Conservation (phyloP, 345 rosid species). For the Hirschfeldia incana region DNA sequence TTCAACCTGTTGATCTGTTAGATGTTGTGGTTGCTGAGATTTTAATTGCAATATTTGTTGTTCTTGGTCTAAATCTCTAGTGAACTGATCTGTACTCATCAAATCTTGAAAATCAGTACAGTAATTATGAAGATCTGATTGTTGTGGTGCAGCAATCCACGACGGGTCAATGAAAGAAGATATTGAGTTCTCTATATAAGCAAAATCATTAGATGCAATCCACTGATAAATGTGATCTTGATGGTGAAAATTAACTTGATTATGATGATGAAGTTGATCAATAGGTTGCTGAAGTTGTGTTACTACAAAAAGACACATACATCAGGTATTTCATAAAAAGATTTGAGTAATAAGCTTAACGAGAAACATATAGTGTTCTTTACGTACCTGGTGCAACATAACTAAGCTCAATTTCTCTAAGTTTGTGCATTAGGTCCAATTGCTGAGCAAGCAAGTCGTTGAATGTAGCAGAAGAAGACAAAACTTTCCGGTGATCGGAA, state of each 20-base stretch:
- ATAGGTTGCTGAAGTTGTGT: background rate
- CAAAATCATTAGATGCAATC: background rate
- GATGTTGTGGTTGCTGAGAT: background rate
- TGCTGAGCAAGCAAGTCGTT: slow-evolving; percentile 10
- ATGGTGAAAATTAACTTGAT: background rate
- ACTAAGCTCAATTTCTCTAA: background rate
- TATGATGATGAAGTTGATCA: background rate
- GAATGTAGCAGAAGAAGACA: background rate
- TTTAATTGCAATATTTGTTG: background rate
- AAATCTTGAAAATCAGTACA: background rate
- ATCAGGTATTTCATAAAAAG: background rate
- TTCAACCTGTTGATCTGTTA: background rate
- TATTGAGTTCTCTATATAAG: background rate
- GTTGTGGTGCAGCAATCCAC: background rate
- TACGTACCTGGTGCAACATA: background rate
- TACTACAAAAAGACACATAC: background rate
- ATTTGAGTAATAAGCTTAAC: background rate
- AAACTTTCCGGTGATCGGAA: background rate
- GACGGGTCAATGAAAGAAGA: background rate
- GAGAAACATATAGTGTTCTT: background rate
- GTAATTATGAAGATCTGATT: background rate
- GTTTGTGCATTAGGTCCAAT: background rate
- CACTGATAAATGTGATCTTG: background rate
- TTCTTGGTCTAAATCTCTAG: background rate
- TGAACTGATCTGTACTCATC: background rate